phyloP scores from a whole-genome alignment of 495 filamentous ascomycete genomes.

The Friedmanniomyces endolithicus region DNA sequence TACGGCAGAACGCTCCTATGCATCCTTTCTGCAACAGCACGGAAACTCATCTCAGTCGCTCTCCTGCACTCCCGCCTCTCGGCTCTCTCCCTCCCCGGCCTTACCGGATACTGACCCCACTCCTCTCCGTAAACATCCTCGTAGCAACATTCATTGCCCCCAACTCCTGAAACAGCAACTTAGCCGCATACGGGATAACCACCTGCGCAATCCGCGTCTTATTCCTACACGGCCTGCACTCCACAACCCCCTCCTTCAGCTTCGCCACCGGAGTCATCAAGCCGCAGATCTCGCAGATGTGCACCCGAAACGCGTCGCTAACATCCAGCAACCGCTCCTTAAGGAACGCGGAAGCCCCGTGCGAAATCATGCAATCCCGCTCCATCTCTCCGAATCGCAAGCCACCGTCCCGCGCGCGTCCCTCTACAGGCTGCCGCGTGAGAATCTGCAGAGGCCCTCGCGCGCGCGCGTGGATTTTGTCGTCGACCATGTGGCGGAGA shows the following conservation, averaged over 20 bases:
- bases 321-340: conserved; percentile 97
- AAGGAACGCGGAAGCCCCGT: conserved; percentile 89
- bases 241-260: conserved; percentile 83
- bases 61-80: too few species aligned
- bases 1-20: too few species aligned
- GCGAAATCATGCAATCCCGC: conserved; percentile 99
- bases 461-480: conserved; percentile 97
- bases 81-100: background rate
- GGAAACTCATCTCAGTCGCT: too few species aligned
- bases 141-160: conserved; percentile 96
- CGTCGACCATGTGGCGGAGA: conserved; percentile 97
- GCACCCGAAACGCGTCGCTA: conserved; percentile 93
- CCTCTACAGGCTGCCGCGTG: conserved; percentile 95
- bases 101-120: conserved; percentile 48
- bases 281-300: conserved; percentile 97
- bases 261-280: conserved; percentile 99
- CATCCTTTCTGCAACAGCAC: too few species aligned
- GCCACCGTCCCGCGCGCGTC: conserved; percentile 93
- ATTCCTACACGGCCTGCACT: conserved; percentile 95
- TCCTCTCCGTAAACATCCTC: conserved; percentile 84
- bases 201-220: conserved; percentile 96
- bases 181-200: conserved; percentile 94
- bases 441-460: conserved; percentile 93
- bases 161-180: conserved; percentile 96
- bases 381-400: conserved; percentile 99